Percentiles rank a stretch among this genome's conserved stretches.
Evolutionary conservation across 108 stramenopile genomes (phyloP).

Genomic region (Stephanodiscus minutulus): DNA sequence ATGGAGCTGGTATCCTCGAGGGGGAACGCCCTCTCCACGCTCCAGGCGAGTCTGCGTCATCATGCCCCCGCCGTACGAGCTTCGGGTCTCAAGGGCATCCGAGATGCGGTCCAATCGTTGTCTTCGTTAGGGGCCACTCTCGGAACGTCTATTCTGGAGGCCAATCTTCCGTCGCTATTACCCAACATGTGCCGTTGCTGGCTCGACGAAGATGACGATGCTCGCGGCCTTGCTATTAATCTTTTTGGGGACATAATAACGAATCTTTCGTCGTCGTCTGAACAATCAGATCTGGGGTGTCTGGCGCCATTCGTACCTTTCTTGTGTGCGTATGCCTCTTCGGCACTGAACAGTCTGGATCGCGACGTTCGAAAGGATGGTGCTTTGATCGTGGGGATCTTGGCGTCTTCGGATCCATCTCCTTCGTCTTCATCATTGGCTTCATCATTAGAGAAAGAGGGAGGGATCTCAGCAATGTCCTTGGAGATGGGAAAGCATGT

Average conservation of each 20-base stretch:
- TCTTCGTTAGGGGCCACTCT: slow-evolving; percentile 28
- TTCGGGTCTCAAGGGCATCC: slow-evolving; percentile 71
- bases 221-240: slow-evolving; percentile 55
- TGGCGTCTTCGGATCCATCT: slow-evolving; percentile 47
- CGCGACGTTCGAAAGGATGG: slow-evolving; percentile 62
- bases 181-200: slow-evolving; percentile 58
- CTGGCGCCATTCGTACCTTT: slow-evolving; percentile 68
- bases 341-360: slow-evolving; percentile 83
- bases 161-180: slow-evolving; percentile 42
- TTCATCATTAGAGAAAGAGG: slow-evolving; percentile 5
- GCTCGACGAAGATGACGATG: slow-evolving; percentile 79
- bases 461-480: slow-evolving; percentile 12
- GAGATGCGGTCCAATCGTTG: slow-evolving; percentile 56
- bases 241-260: slow-evolving; percentile 54
- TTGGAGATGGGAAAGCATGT: slow-evolving; percentile 37
- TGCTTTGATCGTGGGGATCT: slow-evolving; percentile 45
- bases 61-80: slow-evolving; percentile 66
- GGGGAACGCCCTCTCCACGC: slow-evolving; percentile 64
- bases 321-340: slow-evolving; percentile 64
- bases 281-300: slow-evolving; percentile 17
- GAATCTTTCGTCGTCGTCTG: slow-evolving; percentile 11
- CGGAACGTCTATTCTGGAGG: slow-evolving; percentile 51
- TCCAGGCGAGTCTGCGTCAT: slow-evolving; percentile 59
- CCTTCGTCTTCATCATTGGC: slow-evolving; percentile 34
- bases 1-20: slow-evolving; percentile 59